phyloP scores from a whole-genome alignment of 768 basidiomycete species.

The Tricholomella constricta region DNA sequence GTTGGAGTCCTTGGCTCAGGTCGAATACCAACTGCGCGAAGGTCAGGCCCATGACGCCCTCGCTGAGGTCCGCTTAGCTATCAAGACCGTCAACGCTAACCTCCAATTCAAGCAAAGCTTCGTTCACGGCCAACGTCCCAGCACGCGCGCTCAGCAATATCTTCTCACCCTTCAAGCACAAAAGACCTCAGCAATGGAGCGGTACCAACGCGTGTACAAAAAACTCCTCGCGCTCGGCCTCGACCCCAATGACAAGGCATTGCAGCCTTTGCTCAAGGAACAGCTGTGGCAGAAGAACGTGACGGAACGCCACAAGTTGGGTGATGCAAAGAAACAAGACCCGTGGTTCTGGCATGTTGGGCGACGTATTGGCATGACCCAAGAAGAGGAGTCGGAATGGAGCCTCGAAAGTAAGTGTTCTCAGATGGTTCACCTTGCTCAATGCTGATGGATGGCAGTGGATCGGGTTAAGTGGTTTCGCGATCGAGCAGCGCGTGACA shows the following conservation, averaged over 20 bases:
- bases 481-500: constrained; percentile 24
- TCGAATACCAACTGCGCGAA: constrained; percentile 24
- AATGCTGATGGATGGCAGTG: constrained; percentile 11
- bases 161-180: constrained; percentile 17
- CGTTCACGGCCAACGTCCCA: constrained; percentile 24
- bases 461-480: constrained; percentile 29
- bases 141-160: constrained; percentile 22
- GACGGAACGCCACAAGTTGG: constrained; percentile 16
- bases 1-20: constrained; percentile 5
- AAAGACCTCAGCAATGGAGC: constrained; percentile 16
- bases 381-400: constrained; percentile 21
- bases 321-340: constrained; percentile 18
- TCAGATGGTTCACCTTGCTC: not conserved
- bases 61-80: constrained; percentile 19
- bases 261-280: constrained; percentile 18
- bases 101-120: constrained; percentile 21
- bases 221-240: constrained; percentile 18
- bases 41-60: constrained; percentile 31
- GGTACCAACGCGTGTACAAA: constrained; percentile 13
- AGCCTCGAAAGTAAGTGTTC: constrained; percentile 22
- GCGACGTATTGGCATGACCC: constrained; percentile 13
- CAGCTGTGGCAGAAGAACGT: constrained; percentile 21
- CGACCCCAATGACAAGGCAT: constrained; percentile 9
- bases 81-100: constrained; percentile 23
- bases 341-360: constrained; percentile 26